Base-by-base conservation (phyloP, 148 eudicot species). In the Hydrangea macrophylla region DNA sequence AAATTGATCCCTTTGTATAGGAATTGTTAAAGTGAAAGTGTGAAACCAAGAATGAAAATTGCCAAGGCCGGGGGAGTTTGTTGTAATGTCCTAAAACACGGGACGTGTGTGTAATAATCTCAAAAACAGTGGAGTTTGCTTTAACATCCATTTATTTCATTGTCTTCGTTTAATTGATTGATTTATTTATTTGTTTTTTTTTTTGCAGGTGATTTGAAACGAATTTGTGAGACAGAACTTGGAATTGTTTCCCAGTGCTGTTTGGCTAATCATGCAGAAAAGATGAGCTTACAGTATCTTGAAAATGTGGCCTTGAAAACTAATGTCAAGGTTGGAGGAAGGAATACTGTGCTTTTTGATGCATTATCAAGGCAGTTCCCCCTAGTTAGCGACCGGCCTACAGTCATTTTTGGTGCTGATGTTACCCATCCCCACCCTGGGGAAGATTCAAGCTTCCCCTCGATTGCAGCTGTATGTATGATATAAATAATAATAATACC, bases 291-390 rank as follows among this genome's bases (percentile, higher is more conserved):
- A 60, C 84, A 74, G 39, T 81, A 76, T 53, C 78, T 81, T 26
- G 78, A 75, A 32, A 81, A 77, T 68, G 81, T 81, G 11, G 66
- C 84, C 6, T 68, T 81, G 55, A 81, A 81, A 58, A 81, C 77
- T 0, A 81, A 81, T 64, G 84, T 81, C 23, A 81, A 81, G 61
- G 84, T 77, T 62, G 84, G 84, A 3, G 84, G 84, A 36, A 67
- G 78, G 58, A 81, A 81, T 28, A 70, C 81, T 3, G 84, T 77
- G 7, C 80, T 81, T 7, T 58, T 66, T 40, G 84, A 81, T 73
- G 84, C 84, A 23, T 10, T 74, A 10, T 58, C 76, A 8, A 48
- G 78, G 63, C 72, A 76, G 30, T 77, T 81, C 28, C 84, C 84
- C 8, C 65, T 67, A 22, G 78, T 81, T 59, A 77, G 76, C 20